Conservation (phyloP, 495 filamentous ascomycete species). For the Xylaria curta region DNA sequence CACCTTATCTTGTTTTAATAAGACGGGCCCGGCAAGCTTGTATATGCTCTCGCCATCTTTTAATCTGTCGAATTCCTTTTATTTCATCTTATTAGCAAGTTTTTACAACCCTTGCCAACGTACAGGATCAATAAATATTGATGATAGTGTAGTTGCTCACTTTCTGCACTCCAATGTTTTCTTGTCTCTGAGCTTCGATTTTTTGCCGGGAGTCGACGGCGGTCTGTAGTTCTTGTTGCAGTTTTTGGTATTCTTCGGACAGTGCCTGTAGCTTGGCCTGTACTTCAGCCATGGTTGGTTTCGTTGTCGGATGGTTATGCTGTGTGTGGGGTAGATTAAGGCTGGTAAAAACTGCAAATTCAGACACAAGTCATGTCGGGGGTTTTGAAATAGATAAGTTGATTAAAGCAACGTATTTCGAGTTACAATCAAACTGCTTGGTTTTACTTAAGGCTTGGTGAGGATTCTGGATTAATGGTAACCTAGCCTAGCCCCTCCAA, state of each 20-base stretch:
- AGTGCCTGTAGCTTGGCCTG: constrained; percentile 74
- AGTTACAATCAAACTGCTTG: no score
- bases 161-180: constrained; percentile 88
- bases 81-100: constrained; percentile 5
- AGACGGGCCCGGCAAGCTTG: constrained; percentile 90
- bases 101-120: background rate
- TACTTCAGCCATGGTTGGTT: constrained; percentile 52
- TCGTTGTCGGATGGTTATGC: background rate
- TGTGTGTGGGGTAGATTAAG: background rate
- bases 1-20: constrained; percentile 89
- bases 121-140: background rate
- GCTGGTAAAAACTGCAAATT: background rate
- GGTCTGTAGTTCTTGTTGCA: constrained; percentile 84
- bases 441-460: background rate
- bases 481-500: constrained; percentile 31
- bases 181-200: constrained; percentile 91
- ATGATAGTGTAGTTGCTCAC: constrained; percentile 44
- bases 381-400: background rate
- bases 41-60: constrained; percentile 86
- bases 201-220: constrained; percentile 83
- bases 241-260: constrained; percentile 83
- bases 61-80: constrained; percentile 78
- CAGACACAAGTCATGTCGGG: background rate
- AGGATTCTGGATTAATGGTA: background rate
- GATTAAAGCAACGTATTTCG: background rate